These are phyloP conservation scores for Neoboletus magnificus DNA, from an alignment of 768 basidiomycete species.

Conservation along the genomic window DNA sequence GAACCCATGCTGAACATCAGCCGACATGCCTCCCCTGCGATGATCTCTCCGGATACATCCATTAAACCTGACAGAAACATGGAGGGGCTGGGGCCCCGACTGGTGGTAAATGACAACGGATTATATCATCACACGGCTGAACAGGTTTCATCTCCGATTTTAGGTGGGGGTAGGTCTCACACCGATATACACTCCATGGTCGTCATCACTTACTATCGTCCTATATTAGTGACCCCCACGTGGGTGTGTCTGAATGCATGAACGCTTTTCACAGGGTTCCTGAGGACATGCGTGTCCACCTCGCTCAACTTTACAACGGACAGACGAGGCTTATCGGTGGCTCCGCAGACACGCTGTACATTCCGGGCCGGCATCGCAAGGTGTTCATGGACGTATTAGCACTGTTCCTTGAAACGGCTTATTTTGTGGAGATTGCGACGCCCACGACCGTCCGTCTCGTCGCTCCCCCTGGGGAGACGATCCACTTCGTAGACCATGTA, in stretches of 20 bases:
- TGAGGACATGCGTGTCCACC: conserved; percentile 33
- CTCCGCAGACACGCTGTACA: conserved; percentile 47
- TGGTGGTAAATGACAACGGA: conserved; percentile 39
- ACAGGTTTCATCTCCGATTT: not conserved
- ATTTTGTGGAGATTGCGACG: conserved; percentile 48
- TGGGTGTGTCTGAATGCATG: conserved; percentile 44
- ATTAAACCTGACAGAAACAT: conserved; percentile 37
- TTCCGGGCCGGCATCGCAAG: conserved; percentile 40
- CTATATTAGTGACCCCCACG: conserved; percentile 38
- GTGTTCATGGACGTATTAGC: conserved; percentile 41
- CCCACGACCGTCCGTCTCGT: conserved; percentile 46
- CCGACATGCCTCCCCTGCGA: conserved; percentile 39
- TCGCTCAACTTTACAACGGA: conserved; percentile 35
- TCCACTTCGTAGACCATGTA: conserved; percentile 48
- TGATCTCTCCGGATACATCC: conserved; percentile 40
- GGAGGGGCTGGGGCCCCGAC: conserved; percentile 39
- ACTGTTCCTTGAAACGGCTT: conserved; percentile 44
- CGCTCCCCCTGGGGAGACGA: conserved; percentile 36
- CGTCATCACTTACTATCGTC: not conserved
- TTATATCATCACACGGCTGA: conserved; percentile 6
- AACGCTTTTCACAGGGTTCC: conserved; percentile 38
- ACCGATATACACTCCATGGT: not conserved
- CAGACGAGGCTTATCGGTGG: conserved; percentile 44
- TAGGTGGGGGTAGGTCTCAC: conserved; percentile 41
- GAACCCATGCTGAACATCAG: conserved; percentile 17